These are phyloP conservation scores for Geotrichum klebahnii DNA, from an alignment of 1,139 yeast genomes.

Conservation along the genomic window DNA sequence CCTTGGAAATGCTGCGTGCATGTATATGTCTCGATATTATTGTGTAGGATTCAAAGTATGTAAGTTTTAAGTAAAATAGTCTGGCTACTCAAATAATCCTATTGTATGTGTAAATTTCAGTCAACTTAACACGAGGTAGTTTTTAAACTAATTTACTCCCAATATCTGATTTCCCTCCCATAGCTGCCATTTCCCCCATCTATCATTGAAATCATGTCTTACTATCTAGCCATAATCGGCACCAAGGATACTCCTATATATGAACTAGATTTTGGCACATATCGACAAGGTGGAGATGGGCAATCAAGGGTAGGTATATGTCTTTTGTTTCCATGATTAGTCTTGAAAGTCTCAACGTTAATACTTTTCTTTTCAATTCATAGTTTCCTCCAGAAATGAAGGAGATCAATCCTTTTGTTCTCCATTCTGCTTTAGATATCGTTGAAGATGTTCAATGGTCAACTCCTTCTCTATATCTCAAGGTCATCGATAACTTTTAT, in stretches of 20 bases:
- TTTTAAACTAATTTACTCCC: too few relatives aligned
- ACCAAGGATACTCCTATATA: conserved; percentile 82
- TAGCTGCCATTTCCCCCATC: too few relatives aligned
- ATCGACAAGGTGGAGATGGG: conserved; percentile 61
- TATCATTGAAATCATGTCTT: conserved; percentile 66
- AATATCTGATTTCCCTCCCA: too few relatives aligned
- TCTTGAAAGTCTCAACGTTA: background rate
- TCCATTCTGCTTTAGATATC: conserved; percentile 82
- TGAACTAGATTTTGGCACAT: conserved; percentile 81
- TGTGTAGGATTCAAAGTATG: conserved; percentile 19
- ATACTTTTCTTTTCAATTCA: background rate
- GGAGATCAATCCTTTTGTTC: conserved; percentile 81
- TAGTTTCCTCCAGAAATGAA: conserved; percentile 64
- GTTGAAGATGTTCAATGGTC: conserved; percentile 89
- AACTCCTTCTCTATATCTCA: conserved; percentile 59
- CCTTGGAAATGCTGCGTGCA: conserved; percentile 6
- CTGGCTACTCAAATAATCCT: too few relatives aligned
- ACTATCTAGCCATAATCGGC: conserved; percentile 84
- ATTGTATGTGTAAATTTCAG: too few relatives aligned
- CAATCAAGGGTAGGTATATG: conserved; percentile 41
- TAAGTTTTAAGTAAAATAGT: conserved; percentile 17
- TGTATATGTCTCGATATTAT: conserved; percentile 15
- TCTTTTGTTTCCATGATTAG: background rate
- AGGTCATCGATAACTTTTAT: conserved; percentile 80
- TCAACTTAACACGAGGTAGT: too few relatives aligned